Percentiles rank a stretch among this genome's conserved stretches.
Conservation (phyloP, 2,329 filamentous ascomycete genomes). For the Curvularia sp. region DNA sequence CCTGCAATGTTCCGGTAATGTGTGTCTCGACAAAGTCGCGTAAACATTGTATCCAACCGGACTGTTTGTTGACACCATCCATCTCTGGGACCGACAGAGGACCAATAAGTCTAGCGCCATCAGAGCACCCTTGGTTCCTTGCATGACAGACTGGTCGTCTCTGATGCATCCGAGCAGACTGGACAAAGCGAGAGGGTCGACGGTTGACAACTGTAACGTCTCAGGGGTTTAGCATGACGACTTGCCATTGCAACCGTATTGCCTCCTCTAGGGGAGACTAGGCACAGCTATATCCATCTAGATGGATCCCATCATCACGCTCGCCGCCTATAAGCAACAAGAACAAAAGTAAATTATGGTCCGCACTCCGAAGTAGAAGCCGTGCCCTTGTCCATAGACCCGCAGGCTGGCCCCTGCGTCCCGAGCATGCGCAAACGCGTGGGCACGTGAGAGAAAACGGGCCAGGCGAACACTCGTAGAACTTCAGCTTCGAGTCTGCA, state of each 20-base stretch:
- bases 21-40: not conserved
- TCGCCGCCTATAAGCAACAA: not conserved
- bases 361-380: not conserved
- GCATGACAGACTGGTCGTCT: not conserved
- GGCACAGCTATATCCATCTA: not conserved
- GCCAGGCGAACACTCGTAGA: conserved; percentile 3
- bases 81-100: conserved; percentile 1
- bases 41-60: conserved; percentile 1
- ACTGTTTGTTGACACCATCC: not conserved
- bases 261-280: not conserved
- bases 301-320: not conserved
- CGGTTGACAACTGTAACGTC: not conserved
- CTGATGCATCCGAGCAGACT: not conserved
- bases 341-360: not conserved
- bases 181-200: not conserved
- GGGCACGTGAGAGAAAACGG: conserved; percentile 13
- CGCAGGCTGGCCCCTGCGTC: conserved; percentile 8
- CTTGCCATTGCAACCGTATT: not conserved
- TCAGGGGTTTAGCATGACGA: conserved; percentile 1
- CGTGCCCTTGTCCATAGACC: conserved; percentile 10
- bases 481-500: too few species aligned
- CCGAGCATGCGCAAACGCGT: conserved; percentile 12
- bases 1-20: not conserved
- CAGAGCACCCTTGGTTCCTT: not conserved
- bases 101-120: not conserved